Base-by-base conservation (phyloP, 495 filamentous ascomycete genomes). In the Poronia punctata region DNA sequence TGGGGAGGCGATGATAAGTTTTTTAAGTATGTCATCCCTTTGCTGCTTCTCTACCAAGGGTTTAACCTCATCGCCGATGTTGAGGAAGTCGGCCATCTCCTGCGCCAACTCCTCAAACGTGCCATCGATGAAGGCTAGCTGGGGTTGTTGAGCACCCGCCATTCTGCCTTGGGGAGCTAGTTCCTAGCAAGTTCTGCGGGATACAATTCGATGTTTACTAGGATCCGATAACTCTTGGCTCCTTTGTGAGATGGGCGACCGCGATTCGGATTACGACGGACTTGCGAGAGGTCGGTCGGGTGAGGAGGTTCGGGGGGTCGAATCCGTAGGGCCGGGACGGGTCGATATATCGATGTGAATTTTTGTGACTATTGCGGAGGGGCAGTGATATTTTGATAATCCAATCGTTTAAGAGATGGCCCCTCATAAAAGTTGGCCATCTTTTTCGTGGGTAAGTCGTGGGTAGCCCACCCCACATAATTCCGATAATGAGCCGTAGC, bases 31-130 rank as follows among this genome's bases (percentile, higher is more conserved):
- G 54, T 89, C 88, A 62, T 95, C 87, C 53, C 80, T 78, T 65
- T 88, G 71, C 3, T 64, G 64, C 54, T 80, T 79, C 57, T 80
- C 72, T 38, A 95, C 69, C 43, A 88, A 72, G 40, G 81, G 74
- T 62, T 77, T 66, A 54, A 90, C 75, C 41, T 94, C 83, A 51
- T 82, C 67, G 53, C 66, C 73, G 46, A 80, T 62, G 54, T 73
- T 84, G 61, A 94, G 59, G 66, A 88, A 89, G 50, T 82, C 79
- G 56, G 87, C 85, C 64, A 94, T 83, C 66, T 96, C 88, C 54
- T 86, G 79, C 46, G 82, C 79, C 59, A 95, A 76, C 70, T 96
- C 88, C 53, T 82, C 78, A 63, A 95, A 94, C 46, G 68, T 74
- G 57, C 88, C 89, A 68, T 96, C 89, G 61, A 96, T 88, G 61